Base-by-base conservation (phyloP, 164 flowering plant species). In the Platanus orientalis region DNA sequence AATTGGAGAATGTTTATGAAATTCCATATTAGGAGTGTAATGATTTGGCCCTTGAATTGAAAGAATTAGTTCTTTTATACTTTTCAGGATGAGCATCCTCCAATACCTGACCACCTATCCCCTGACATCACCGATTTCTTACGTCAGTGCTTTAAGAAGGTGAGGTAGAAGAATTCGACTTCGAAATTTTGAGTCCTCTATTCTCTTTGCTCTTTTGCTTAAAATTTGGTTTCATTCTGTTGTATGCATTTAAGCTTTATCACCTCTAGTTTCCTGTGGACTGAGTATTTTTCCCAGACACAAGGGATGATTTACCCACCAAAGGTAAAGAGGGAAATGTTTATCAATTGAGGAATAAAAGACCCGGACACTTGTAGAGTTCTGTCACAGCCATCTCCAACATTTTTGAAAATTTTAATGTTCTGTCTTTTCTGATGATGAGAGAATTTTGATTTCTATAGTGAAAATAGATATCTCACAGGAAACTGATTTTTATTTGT, bases 91-190 rank as follows among this genome's bases (percentile, higher is more conserved):
- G 94, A 83, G 45, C 85, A 81, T 73, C 99, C 98, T 71, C 99
- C 99, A 13, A 87, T 95, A 65, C 97, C 99, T 51, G 99, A 95
- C 69, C 69, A 87, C 57, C 69, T 95, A 26, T 95, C 99, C 42
- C 82, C 96, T 50, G 98, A 80, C 67, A 84, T 92, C 36, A 84
- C 97, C 6, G 98, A 92, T 83, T 95, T 95, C 74, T 67, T 95
- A 63, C 84, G 79, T 24, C 97, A 92, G 68, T 95, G 99, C 75
- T 95, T 95, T 76, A 83, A 90, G 79, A 95, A 92, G 99, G 99
- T 90, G 56, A 74, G 65, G 7, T 56, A 39, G 57, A 20, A 34
- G 53, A n/a, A 44, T 14, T 19, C 49, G n/a, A 45, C n/a, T 62
- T 7, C 39, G n/a, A 52, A 51, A 4, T 25, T 40, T 1, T 26